These are phyloP conservation scores for Neurospora sp. DNA, from an alignment of 2,329 filamentous ascomycete species.

Conservation along the genomic window DNA sequence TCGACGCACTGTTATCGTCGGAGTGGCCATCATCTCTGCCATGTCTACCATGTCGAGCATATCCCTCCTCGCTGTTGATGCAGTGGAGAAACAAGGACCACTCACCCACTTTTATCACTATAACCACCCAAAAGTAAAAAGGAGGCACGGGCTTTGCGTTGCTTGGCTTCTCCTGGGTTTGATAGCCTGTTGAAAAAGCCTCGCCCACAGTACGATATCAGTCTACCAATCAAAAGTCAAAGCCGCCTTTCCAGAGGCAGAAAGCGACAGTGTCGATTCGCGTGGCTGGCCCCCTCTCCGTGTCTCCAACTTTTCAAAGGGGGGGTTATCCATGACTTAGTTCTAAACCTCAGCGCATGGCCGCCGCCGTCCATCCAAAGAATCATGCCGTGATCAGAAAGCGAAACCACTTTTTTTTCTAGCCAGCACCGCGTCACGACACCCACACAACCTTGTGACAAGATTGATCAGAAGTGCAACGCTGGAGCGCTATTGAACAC, in stretches of 20 bases:
- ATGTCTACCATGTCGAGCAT: neutral
- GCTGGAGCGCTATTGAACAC: neutral
- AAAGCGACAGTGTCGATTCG: neutral
- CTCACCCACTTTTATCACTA: neutral
- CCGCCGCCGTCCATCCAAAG: neutral
- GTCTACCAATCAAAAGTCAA: neutral
- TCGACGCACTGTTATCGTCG: neutral
- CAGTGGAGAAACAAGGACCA: neutral
- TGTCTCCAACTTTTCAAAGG: neutral
- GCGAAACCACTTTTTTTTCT: neutral
- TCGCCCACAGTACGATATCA: neutral
- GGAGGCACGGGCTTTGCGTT: neutral
- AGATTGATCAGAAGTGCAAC: neutral
- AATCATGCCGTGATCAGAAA: neutral
- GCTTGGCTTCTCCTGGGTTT: neutral
- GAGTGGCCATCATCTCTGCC: neutral
- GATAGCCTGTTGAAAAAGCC: neutral
- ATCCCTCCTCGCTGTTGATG: neutral
- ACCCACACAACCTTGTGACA: neutral
- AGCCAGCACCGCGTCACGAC: neutral
- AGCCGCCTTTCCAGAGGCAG: neutral
- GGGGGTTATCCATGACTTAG: neutral
- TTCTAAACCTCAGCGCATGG: neutral
- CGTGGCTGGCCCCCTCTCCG: neutral
- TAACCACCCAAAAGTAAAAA: neutral